Percentiles rank a stretch among this genome's conserved stretches.
These are phyloP conservation scores for Shiraia sp. DNA, from an alignment of 2,329 filamentous ascomycete species.

Conservation along the genomic window DNA sequence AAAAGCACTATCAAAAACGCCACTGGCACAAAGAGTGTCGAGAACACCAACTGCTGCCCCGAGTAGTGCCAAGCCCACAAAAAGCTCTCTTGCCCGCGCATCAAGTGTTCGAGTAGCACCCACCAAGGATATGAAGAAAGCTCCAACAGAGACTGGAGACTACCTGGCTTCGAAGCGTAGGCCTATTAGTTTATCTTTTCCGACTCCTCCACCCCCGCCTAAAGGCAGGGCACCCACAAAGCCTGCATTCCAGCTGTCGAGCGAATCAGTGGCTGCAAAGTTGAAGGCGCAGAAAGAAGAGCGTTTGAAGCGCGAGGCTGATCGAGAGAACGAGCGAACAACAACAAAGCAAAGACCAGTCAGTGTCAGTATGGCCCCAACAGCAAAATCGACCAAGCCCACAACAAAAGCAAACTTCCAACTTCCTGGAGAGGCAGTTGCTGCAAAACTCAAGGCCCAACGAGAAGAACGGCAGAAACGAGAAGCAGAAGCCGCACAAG, in stretches of 20 bases:
- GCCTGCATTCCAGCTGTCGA: conserved; percentile 56
- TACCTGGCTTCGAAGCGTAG: conserved; percentile 50
- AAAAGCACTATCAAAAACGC: conserved; percentile 11
- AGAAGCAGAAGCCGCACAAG: conserved; percentile 19
- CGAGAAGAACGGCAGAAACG: conserved; percentile 41
- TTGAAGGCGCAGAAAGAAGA: conserved; percentile 57
- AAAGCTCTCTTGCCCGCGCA: conserved; percentile 28
- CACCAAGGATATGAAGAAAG: conserved; percentile 24
- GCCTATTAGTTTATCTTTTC: conserved; percentile 54
- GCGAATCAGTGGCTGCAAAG: conserved; percentile 57
- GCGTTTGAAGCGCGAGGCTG: conserved; percentile 50
- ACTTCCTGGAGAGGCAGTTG: conserved; percentile 58
- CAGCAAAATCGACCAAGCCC: conserved; percentile 55
- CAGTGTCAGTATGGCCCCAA: conserved; percentile 52
- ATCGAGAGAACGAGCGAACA: conserved; percentile 47
- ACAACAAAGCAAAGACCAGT: conserved; percentile 44
- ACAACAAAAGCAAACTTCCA: conserved; percentile 56
- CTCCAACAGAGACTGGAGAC: conserved; percentile 34
- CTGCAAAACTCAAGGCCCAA: conserved; percentile 37
- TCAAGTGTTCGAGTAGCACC: conserved; percentile 31
- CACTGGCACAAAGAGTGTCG: conserved; percentile 25
- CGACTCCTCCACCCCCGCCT: conserved; percentile 49
- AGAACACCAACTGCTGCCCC: conserved; percentile 28
- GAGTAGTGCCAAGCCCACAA: conserved; percentile 35
- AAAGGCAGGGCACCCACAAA: conserved; percentile 56